Evolutionary conservation across 768 basidiomycete species (phyloP), one percentile per base, ranked within the genome.

Genomic region (Lactarius vividus): DNA sequence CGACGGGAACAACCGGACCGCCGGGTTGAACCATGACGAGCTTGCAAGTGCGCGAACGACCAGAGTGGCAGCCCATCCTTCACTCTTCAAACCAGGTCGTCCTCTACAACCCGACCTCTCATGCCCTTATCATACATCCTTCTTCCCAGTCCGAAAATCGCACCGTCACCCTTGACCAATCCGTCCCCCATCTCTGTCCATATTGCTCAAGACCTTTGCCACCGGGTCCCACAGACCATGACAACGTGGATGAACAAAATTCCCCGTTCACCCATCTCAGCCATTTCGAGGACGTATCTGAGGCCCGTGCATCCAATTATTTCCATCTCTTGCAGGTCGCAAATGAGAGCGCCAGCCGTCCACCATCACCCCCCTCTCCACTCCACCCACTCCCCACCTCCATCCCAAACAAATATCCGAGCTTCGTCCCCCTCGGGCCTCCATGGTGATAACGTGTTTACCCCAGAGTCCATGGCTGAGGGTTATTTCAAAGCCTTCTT

Each of bases 401-500:
- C 71, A 3, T 79, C 79, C 0, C 62, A 73, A 35, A 75, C 77
- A 16, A 61, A 73, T 8, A 74, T 75, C 6, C 77, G 75, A 1
- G 37, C 70, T 5, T 40, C 64, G 11, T 68, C 69, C 1, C 67
- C 58, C 5, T 13, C 35, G 16, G 49, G 3, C 3, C 31, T 39
- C 16, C 28, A 46, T 33, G 65, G 49, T 5, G 53, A 59, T 9
- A 57, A 31, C 66, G 73, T 84, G 1, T 92, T 92, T 75, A 80
- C 85, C 2, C 81, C 85, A 2, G 88, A 89, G 59, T 81, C 83
- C 37, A 90, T 93, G 89, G 93, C 94, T 0, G 89, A 94, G 61
- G 95, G 95, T 0, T 98, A 98, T 74, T 96, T 96, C 78, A 85
- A 88, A 70, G 83, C 92, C 0, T 98, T 96, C 79, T 98, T 98